These are phyloP conservation scores for Trichoderma endophyticum DNA, from an alignment of 2,329 filamentous ascomycete genomes.

Conservation along the genomic window DNA sequence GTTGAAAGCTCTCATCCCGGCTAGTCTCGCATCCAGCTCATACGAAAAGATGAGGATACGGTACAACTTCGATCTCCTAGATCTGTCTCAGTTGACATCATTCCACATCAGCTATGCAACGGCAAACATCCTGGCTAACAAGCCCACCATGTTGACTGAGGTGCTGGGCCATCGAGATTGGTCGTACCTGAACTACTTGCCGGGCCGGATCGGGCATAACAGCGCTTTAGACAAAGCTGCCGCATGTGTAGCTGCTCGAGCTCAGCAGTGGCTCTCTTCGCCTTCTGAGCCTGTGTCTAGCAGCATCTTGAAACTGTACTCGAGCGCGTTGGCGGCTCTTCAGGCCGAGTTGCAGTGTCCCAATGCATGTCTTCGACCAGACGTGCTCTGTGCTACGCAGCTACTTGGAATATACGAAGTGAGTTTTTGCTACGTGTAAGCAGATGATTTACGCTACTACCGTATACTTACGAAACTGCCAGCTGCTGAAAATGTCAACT, in stretches of 20 bases:
- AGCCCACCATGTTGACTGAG: conserved; percentile 6
- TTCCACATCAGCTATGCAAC: conserved; percentile 14
- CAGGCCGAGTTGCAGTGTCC: conserved; percentile 4
- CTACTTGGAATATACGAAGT: conserved; percentile 13
- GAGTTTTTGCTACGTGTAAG: not conserved
- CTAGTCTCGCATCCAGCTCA: not conserved
- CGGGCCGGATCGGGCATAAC: conserved; percentile 8
- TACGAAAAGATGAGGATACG: conserved; percentile 11
- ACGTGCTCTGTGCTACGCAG: conserved; percentile 11
- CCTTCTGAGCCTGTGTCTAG: not conserved
- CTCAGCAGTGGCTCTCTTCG: conserved; percentile 8
- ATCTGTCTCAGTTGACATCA: conserved; percentile 5
- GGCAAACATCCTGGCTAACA: conserved; percentile 3
- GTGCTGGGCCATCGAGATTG: not conserved
- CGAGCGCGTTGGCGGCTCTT: not conserved
- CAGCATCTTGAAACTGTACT: not conserved
- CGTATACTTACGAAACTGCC: not conserved
- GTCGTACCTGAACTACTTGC: conserved; percentile 14
- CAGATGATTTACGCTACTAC: not conserved
- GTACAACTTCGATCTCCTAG: conserved; percentile 15
- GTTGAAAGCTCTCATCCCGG: not conserved
- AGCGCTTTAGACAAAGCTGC: conserved; percentile 1
- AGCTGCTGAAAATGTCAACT: conserved; percentile 11
- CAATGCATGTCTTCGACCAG: not conserved
- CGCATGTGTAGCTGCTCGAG: conserved; percentile 9